phyloP scores from a whole-genome alignment of 1,284 basidiomycete species.

The Anthracocystis panici-leucophaei region DNA sequence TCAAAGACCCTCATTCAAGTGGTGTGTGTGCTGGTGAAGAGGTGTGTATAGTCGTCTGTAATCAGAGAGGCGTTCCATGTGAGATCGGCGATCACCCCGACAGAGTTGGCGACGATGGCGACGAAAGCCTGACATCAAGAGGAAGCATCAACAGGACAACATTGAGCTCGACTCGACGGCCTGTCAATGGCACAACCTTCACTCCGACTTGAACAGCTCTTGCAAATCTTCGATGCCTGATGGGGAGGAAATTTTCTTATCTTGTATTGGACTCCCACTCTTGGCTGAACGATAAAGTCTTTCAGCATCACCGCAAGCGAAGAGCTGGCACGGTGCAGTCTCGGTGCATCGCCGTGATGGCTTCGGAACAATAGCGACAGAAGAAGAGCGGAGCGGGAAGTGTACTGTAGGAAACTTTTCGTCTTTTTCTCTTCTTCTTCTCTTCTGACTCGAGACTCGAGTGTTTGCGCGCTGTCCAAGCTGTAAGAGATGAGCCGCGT shows the following conservation, averaged over 20 bases:
- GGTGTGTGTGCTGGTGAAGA: neutral
- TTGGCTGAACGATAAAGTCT: no score
- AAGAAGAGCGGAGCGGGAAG: neutral
- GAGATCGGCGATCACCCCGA: no score
- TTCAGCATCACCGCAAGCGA: neutral
- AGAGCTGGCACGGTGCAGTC: neutral
- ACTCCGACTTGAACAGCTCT: no score
- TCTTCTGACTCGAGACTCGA: constrained; percentile 6
- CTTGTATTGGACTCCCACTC: neutral
- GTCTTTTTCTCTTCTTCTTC: neutral
- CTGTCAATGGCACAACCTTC: no score
- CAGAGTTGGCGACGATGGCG: no score
- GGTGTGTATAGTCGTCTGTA: no score
- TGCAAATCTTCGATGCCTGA: neutral
- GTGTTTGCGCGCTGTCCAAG: neutral
- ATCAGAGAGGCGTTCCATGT: no score
- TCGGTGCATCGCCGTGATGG: neutral
- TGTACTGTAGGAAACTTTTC: constrained; percentile 2
- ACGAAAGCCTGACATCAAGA: no score
- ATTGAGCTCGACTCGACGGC: no score
- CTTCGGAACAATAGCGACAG: neutral
- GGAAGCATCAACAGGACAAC: no score
- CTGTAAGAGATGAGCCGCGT: constrained; percentile 28
- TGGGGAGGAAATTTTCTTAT: constrained; percentile 12
- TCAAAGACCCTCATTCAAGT: neutral